phyloP scores from a whole-genome alignment of 495 filamentous ascomycete genomes.

The Lasiosphaeris hirsuta region DNA sequence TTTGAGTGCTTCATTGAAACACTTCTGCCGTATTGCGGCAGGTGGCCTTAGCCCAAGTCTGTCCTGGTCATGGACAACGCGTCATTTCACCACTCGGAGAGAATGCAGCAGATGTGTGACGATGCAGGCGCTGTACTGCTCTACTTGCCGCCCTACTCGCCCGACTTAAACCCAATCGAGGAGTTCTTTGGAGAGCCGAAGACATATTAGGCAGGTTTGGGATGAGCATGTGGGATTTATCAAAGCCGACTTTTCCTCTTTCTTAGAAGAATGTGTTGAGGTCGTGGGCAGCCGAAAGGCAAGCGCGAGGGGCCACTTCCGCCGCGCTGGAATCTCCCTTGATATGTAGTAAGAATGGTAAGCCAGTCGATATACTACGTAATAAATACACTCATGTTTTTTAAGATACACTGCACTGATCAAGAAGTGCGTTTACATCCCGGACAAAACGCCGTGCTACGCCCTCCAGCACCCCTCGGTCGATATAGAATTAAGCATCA shows the following conservation, averaged over 20 bases:
- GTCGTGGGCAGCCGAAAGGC: conserved; percentile 5
- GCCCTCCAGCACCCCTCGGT: conserved; percentile 6
- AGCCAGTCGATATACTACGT: conserved; percentile 3
- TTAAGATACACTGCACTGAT: conserved; percentile 4
- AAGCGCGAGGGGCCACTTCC: conserved; percentile 3
- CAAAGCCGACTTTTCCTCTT: conserved; percentile 5
- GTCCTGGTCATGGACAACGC: background rate
- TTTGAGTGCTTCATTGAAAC: background rate
- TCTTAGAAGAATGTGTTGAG: conserved; percentile 2
- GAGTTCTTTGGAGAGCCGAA: background rate
- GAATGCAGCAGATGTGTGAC: background rate
- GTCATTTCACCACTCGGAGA: background rate
- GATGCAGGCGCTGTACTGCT: background rate
- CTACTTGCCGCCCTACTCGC: background rate
- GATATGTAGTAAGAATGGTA: too few species aligned
- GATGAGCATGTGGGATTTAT: conserved; percentile 7
- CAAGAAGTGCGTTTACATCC: conserved; percentile 5
- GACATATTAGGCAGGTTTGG: conserved; percentile 4
- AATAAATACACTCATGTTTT: too few species aligned
- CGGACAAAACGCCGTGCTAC: conserved; percentile 10
- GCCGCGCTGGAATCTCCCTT: background rate
- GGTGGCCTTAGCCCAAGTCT: background rate
- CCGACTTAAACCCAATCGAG: background rate
- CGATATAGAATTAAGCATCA: conserved; percentile 8
- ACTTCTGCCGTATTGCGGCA: background rate